These are phyloP conservation scores for Pyricularia pennisetigena DNA, from an alignment of 2,329 filamentous ascomycete species.

Conservation along the genomic window DNA sequence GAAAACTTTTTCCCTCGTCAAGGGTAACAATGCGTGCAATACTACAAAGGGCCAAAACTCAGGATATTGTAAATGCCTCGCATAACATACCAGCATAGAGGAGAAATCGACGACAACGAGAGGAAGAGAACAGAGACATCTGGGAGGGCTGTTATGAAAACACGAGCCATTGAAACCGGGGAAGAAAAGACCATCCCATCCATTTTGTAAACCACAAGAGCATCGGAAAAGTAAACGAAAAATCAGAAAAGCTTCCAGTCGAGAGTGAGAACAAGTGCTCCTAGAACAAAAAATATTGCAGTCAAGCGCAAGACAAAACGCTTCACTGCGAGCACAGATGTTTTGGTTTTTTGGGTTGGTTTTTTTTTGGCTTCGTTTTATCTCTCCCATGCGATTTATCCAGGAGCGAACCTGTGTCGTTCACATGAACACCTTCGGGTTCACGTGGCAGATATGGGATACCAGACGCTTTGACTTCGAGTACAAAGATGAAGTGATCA, in stretches of 20 bases:
- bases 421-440: background rate
- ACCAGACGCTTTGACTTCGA: background rate
- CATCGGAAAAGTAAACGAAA: background rate
- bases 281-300: background rate
- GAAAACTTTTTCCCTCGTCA: slow-evolving; percentile 9
- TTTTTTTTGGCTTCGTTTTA: background rate
- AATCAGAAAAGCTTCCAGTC: background rate
- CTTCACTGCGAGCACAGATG: background rate
- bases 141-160: background rate
- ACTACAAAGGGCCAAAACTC: slow-evolving; percentile 6
- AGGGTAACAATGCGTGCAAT: slow-evolving; percentile 4
- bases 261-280: background rate
- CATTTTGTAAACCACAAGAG: slow-evolving; percentile 2
- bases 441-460: background rate
- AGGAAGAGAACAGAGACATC: slow-evolving; percentile 1
- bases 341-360: background rate
- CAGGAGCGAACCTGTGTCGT: background rate
- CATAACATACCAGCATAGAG: slow-evolving; percentile 3
- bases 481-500: slow-evolving; percentile 20
- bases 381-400: background rate
- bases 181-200: slow-evolving; percentile 3
- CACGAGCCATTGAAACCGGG: background rate
- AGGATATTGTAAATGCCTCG: slow-evolving; percentile 5
- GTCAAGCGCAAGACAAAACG: background rate
- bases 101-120: background rate